A percentile compares a stretch with the other conserved stretches of the same genome.
Evolutionary conservation across 306 rosid species (phyloP).

Genomic region (Rosa rugosa): DNA sequence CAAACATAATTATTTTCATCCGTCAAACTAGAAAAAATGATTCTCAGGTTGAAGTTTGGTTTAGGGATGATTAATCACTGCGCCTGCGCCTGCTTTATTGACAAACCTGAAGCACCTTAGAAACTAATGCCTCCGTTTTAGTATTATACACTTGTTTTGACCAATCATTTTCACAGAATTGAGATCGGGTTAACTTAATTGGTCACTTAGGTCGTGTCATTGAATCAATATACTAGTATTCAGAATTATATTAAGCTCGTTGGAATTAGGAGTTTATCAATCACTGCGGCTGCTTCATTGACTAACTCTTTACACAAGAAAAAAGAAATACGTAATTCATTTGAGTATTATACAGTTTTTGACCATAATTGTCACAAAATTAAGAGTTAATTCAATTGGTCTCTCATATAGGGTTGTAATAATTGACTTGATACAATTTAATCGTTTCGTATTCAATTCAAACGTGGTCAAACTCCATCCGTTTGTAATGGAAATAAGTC

Average conservation of each 20-base stretch:
- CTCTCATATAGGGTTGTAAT: neutral
- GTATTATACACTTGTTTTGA: neutral
- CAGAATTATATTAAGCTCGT: neutral
- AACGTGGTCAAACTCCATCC: neutral
- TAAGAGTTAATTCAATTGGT: no score
- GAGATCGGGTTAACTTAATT: neutral
- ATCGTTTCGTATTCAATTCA: neutral
- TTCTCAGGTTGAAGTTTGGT: neutral
- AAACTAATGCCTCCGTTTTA: neutral
- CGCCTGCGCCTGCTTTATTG: slow-evolving; percentile 7
- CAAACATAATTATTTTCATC: slow-evolving; percentile 13
- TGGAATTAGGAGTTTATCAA: neutral
- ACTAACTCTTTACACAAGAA: neutral
- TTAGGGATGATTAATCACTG: neutral
- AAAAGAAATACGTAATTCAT: neutral
- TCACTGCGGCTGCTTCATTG: neutral
- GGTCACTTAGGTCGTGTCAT: neutral
- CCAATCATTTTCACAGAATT: neutral
- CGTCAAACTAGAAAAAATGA: slow-evolving; percentile 17
- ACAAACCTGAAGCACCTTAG: neutral
- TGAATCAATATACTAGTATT: neutral
- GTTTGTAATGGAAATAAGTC: neutral
- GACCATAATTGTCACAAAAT: neutral
- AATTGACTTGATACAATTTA: neutral
- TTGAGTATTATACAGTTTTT: neutral